A percentile compares a stretch with the other conserved stretches of the same genome.
Evolutionary conservation across 2,329 filamentous ascomycete genomes (phyloP).

Genomic region (Penicillium palitans): DNA sequence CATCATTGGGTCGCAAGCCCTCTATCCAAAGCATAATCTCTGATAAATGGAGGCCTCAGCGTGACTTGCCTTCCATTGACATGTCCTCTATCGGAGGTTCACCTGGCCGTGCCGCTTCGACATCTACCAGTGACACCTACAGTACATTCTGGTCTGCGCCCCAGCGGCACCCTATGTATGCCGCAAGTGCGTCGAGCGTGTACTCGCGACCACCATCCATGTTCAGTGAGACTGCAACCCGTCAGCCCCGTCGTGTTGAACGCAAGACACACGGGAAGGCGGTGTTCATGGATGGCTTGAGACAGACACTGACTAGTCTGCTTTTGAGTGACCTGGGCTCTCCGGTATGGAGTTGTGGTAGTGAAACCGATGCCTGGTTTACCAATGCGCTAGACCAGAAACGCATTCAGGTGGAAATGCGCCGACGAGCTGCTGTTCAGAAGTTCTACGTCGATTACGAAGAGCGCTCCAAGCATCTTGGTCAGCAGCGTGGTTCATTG

Average conservation of each 20-base stretch:
- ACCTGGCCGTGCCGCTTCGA: slow-evolving; percentile 67
- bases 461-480: slow-evolving; percentile 30
- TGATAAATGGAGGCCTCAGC: slow-evolving; percentile 61
- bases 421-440: slow-evolving; percentile 40
- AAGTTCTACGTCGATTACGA: slow-evolving; percentile 42
- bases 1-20: slow-evolving; percentile 53
- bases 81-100: slow-evolving; percentile 61
- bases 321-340: slow-evolving; percentile 87
- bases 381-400: slow-evolving; percentile 52
- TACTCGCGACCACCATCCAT: slow-evolving; percentile 48
- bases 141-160: slow-evolving; percentile 90
- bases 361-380: slow-evolving; percentile 92
- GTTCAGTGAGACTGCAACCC: slow-evolving; percentile 40
- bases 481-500: slow-evolving; percentile 23
- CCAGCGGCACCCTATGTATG: slow-evolving; percentile 65
- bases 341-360: slow-evolving; percentile 80
- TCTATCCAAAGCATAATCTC: slow-evolving; percentile 72
- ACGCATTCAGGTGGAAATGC: slow-evolving; percentile 45
- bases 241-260: slow-evolving; percentile 35
- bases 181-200: slow-evolving; percentile 61
- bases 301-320: slow-evolving; percentile 77
- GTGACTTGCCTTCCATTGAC: slow-evolving; percentile 61
- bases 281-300: slow-evolving; percentile 74
- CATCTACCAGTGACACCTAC: slow-evolving; percentile 67
- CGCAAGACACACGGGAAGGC: slow-evolving; percentile 65